Evolutionary conservation across 192 early-diverging fungal genomes (phyloP), one percentile per base, ranked within the genome.

Genomic region (Podila clonocystis): DNA sequence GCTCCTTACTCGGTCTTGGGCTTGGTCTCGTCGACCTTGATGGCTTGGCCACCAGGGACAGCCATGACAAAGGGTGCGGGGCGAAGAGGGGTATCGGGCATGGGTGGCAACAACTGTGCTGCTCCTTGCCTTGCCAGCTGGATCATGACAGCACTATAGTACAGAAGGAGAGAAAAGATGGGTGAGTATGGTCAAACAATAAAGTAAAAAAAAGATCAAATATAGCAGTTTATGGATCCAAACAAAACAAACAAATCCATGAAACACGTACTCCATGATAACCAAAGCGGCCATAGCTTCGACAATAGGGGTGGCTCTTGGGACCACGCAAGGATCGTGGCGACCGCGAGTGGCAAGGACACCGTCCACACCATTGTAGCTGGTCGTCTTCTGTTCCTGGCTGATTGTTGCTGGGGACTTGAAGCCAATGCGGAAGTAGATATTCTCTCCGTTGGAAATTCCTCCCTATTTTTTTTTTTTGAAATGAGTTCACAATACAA

Each of bases 401-500:
- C 92, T 92, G 65, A 99, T 99, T 4, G 98, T 99, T 26, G 98
- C 98, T 6, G 95, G 91, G 20, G 98, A 94, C 84, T 99, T 98
- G 85, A 99, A 99, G 2, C 94, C 97, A 29, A 99, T 97, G 65
- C 96, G 91, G 87, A 99, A 99, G 86, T 97, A 98, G 55, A 99
- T 93, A 82, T 92, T 85, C 82, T 98, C 95, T 52, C 98, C 98
- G 70, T 99, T 99, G 50, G 94, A 88, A 58, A 99, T 99, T 41
- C 98, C 98, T 49, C 98, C 98, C 89, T 75, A 41, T 45, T 45
- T 45, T 45, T 45, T 41, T 41, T 41, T 41, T 36, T 36, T 36
- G 3, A 6, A 6, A 6, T 36, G n/a, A n/a, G n/a, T 6, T 6
- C 8, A 41, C 38, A 41, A 13, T 7, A 41, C 9, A 9, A 41